Conservation (phyloP, 148 eudicot genomes). For the Rheum nobile region DNA sequence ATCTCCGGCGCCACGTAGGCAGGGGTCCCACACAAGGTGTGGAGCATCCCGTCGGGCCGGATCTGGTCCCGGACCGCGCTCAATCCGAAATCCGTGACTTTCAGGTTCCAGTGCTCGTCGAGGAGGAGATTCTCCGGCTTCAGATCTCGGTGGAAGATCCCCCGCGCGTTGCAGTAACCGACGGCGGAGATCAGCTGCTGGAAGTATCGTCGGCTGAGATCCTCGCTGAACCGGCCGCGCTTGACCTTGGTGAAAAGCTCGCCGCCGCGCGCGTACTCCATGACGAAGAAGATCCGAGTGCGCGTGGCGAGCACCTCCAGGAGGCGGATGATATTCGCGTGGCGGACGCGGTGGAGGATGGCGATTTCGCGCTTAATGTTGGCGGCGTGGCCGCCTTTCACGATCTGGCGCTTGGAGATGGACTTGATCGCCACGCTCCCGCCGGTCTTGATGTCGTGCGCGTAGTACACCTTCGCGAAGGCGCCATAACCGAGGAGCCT, state of each 20-base stretch:
- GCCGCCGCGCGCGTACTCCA: slow-evolving; percentile 73
- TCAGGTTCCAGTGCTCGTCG: slow-evolving; percentile 55
- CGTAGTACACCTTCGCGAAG: slow-evolving; percentile 69
- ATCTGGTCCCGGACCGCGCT: slow-evolving; percentile 34
- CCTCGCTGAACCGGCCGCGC: slow-evolving; percentile 59
- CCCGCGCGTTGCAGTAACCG: slow-evolving; percentile 49
- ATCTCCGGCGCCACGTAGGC: slow-evolving; percentile 88
- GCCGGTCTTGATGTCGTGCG: slow-evolving; percentile 28
- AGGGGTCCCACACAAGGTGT: slow-evolving; percentile 76
- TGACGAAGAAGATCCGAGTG: slow-evolving; percentile 44
- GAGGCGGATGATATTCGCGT: slow-evolving; percentile 46
- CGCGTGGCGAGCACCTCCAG: slow-evolving; percentile 56
- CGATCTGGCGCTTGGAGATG: slow-evolving; percentile 31
- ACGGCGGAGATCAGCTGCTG: slow-evolving; percentile 62
- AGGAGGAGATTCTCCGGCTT: slow-evolving; percentile 60
- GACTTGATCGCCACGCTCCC: slow-evolving; percentile 61
- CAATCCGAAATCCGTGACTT: slow-evolving; percentile 60
- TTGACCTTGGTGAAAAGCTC: slow-evolving; percentile 52
- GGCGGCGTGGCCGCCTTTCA: slow-evolving; percentile 20
- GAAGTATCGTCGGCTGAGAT: slow-evolving; percentile 59
- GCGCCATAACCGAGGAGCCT: slow-evolving; percentile 55
- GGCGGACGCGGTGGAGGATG: slow-evolving; percentile 51
- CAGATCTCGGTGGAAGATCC: slow-evolving; percentile 64
- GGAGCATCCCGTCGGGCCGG: slow-evolving; percentile 39
- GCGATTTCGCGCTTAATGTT: slow-evolving; percentile 46